These are phyloP conservation scores for Phragmites australis DNA, from an alignment of 176 grass and related monocot genomes.

Conservation along the genomic window DNA sequence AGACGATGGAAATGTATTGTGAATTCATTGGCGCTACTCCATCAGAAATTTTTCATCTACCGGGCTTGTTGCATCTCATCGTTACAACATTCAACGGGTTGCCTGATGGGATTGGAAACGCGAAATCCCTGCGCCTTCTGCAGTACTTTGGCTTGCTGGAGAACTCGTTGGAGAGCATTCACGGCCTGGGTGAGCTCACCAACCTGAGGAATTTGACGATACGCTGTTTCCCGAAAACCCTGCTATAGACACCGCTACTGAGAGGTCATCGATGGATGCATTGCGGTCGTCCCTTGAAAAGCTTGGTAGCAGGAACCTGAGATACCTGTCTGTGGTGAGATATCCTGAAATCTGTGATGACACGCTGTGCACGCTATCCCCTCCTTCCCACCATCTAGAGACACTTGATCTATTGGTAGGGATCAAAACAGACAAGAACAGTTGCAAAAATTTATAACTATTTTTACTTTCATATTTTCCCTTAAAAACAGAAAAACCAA, in stretches of 20 bases:
- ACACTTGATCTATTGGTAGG: too few relatives aligned
- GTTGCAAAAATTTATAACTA: too few relatives aligned
- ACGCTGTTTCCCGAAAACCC: background rate
- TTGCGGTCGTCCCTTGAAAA: background rate
- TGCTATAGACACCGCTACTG: background rate
- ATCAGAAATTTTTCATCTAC: slow-evolving; percentile 25
- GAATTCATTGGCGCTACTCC: background rate
- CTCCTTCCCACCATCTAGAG: slow-evolving; percentile 5
- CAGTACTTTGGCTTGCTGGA: background rate
- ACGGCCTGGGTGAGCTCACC: background rate
- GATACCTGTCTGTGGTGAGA: background rate
- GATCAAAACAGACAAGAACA: too few relatives aligned
- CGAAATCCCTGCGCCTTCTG: slow-evolving; percentile 4
- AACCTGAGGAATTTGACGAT: slow-evolving; percentile 14
- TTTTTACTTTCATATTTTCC: too few relatives aligned
- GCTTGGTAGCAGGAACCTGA: slow-evolving; percentile 17
- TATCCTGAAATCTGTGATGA: slow-evolving; percentile 28
- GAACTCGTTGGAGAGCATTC: slow-evolving; percentile 27
- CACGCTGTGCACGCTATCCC: background rate
- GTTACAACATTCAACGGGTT: background rate
- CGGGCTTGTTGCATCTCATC: background rate
- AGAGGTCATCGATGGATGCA: background rate
- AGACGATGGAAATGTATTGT: background rate
- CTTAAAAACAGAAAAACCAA: too few relatives aligned
- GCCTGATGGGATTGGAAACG: background rate